Conservation (phyloP, 352 stramenopile genomes). For the Phytopythium sindhum region DNA sequence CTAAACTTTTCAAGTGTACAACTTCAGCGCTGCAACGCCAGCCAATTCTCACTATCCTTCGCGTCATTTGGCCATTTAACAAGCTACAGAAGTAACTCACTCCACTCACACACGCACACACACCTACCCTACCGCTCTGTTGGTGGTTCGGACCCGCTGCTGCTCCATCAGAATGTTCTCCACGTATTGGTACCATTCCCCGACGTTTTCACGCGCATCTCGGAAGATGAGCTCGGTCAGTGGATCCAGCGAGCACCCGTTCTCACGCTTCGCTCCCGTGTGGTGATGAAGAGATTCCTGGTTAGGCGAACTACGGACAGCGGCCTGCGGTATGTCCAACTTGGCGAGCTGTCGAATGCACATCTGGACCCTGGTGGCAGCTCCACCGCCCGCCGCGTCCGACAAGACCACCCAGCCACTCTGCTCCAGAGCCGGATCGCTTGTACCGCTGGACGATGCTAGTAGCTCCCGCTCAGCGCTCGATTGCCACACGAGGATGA, state of each 20-base stretch:
- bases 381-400: not conserved
- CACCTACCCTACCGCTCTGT: not conserved
- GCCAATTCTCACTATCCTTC: not conserved
- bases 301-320: not conserved
- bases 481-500: conserved; percentile 25
- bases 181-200: conserved; percentile 40
- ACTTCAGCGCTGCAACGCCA: not conserved
- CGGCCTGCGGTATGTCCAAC: not conserved
- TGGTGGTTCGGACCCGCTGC: not conserved
- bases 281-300: conserved; percentile 2
- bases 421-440: conserved; percentile 18
- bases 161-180: conserved; percentile 58
- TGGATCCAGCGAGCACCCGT: not conserved
- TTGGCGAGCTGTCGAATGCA: conserved; percentile 24
- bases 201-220: conserved; percentile 35
- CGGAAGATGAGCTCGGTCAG: conserved; percentile 42
- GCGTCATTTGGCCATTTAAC: not conserved
- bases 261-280: not conserved
- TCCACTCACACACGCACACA: too few species aligned
- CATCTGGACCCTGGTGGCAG: conserved; percentile 41
- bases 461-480: not conserved
- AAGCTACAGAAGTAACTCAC: not conserved
- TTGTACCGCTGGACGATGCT: not conserved
- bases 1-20: not conserved
- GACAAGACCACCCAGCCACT: conserved; percentile 34